Conservation (phyloP, 306 rosid species). For the Chamaecrista fasciculata region DNA sequence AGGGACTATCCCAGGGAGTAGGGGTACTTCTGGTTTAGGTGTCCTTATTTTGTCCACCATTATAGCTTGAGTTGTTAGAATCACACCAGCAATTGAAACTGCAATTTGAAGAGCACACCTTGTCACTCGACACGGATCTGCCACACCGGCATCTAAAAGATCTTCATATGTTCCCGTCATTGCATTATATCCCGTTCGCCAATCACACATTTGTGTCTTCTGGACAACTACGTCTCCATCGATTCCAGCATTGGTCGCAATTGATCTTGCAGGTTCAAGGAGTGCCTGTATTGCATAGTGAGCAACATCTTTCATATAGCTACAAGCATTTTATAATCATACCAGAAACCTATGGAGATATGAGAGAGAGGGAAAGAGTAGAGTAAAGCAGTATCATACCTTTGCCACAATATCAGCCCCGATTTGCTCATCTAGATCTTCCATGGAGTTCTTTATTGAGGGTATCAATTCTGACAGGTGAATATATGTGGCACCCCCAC, state of each 20-base stretch:
- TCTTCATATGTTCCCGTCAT: slow-evolving; percentile 78
- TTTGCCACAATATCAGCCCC: slow-evolving; percentile 92
- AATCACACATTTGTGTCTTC: slow-evolving; percentile 61
- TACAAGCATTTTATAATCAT: neutral
- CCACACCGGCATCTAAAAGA: slow-evolving; percentile 77
- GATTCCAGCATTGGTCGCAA: slow-evolving; percentile 80
- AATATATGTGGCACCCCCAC: slow-evolving; percentile 87
- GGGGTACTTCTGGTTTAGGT: slow-evolving; percentile 62
- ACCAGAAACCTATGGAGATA: neutral
- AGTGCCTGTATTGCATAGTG: slow-evolving; percentile 62
- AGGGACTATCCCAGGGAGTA: slow-evolving; percentile 73
- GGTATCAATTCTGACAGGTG: slow-evolving; percentile 75
- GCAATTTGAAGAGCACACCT: slow-evolving; percentile 95
- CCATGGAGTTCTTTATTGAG: slow-evolving; percentile 56
- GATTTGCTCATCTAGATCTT: slow-evolving; percentile 72
- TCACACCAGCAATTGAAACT: slow-evolving; percentile 72
- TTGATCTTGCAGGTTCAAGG: slow-evolving; percentile 79
- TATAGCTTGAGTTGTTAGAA: slow-evolving; percentile 85
- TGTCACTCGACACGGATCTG: slow-evolving; percentile 87
- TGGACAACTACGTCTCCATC: slow-evolving; percentile 87
- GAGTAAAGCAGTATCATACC: slow-evolving; percentile 42
- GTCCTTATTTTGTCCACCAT: slow-evolving; percentile 69
- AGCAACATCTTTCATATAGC: slow-evolving; percentile 18
- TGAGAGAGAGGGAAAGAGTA: neutral
- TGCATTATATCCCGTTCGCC: slow-evolving; percentile 87